A percentile compares a stretch with the other conserved stretches of the same genome.
phyloP scores from a whole-genome alignment of 257 asterid species.

The Mitragyna speciosa region DNA sequence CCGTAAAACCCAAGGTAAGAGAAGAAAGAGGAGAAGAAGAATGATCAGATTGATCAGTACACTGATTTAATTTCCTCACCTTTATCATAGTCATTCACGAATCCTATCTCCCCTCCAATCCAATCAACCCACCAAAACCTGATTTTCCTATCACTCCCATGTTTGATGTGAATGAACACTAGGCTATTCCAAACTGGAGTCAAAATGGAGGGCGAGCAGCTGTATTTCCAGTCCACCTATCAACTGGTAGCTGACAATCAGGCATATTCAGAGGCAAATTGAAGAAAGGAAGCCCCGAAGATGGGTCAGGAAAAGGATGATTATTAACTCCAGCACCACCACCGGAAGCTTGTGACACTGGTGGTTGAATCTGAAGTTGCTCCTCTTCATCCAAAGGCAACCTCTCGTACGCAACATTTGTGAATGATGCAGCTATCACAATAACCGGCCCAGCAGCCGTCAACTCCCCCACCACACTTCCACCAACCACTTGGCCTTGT shows the following conservation, averaged over 20 bases:
- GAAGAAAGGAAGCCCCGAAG: slow-evolving; percentile 70
- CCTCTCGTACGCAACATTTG: slow-evolving; percentile 62
- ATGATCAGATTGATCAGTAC: slow-evolving; percentile 19
- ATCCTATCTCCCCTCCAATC: slow-evolving; percentile 24
- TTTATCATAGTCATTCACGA: slow-evolving; percentile 17
- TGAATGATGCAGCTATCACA: slow-evolving; percentile 53
- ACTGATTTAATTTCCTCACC: slow-evolving; percentile 25
- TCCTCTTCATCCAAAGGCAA: slow-evolving; percentile 52
- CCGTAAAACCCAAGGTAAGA: not conserved
- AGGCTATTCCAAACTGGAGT: not conserved
- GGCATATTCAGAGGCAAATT: slow-evolving; percentile 69
- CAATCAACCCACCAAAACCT: slow-evolving; percentile 3
- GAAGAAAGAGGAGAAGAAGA: slow-evolving; percentile 11
- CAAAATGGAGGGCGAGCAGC: slow-evolving; percentile 36
- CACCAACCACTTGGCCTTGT: slow-evolving; percentile 66
- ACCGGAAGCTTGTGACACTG: slow-evolving; percentile 38
- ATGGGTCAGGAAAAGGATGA: slow-evolving; percentile 52
- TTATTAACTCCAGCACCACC: slow-evolving; percentile 17
- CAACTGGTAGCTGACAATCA: slow-evolving; percentile 51
- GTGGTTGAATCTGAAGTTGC: slow-evolving; percentile 36
- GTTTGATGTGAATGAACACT: not conserved
- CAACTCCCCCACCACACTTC: slow-evolving; percentile 59
- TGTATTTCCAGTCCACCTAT: slow-evolving; percentile 68
- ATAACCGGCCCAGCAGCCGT: slow-evolving; percentile 56
- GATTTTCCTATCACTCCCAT: not conserved